Conservation (phyloP, 2,329 filamentous ascomycete species). For the Fusarium penzigii region DNA sequence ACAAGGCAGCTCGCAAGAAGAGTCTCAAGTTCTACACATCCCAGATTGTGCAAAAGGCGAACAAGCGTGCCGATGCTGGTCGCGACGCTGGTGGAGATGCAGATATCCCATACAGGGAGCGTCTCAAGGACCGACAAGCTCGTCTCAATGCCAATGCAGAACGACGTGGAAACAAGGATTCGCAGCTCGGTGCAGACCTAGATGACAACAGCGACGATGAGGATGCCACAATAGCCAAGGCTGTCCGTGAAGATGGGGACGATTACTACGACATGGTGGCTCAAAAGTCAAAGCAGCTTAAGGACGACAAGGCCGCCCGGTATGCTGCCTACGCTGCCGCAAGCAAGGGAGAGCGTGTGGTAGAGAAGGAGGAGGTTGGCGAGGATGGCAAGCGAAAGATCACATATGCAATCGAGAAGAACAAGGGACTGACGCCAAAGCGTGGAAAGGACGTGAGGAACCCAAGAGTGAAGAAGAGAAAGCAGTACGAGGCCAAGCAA, state of each 20-base stretch:
- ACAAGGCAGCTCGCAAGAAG: conserved; percentile 89
- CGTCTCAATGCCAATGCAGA: conserved; percentile 88
- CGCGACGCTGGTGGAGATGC: conserved; percentile 76
- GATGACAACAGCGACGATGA: conserved; percentile 69
- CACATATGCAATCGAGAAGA: conserved; percentile 93
- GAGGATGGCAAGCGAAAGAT: conserved; percentile 90
- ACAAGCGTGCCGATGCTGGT: conserved; percentile 74
- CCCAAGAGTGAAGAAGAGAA: conserved; percentile 95
- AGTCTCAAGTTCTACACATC: conserved; percentile 96
- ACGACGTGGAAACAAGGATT: conserved; percentile 70
- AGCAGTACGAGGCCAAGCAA: conserved; percentile 94
- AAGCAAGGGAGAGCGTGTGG: conserved; percentile 62
- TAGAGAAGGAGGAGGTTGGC: conserved; percentile 69
- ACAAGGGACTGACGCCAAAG: conserved; percentile 88
- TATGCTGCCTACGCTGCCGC: conserved; percentile 60
- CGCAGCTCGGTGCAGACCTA: conserved; percentile 65
- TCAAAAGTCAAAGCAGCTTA: conserved; percentile 67
- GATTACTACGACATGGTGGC: conserved; percentile 93
- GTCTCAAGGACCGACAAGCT: conserved; percentile 80
- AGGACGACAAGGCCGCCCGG: conserved; percentile 67
- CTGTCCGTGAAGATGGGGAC: conserved; percentile 60
- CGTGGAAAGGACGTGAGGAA: conserved; percentile 94
- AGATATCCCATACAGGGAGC: conserved; percentile 86
- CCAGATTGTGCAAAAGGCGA: conserved; percentile 92
- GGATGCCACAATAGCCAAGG: conserved; percentile 56